Evolutionary conservation across 2,329 filamentous ascomycete genomes (phyloP).

Genomic region (Paecilomyces formosus): DNA sequence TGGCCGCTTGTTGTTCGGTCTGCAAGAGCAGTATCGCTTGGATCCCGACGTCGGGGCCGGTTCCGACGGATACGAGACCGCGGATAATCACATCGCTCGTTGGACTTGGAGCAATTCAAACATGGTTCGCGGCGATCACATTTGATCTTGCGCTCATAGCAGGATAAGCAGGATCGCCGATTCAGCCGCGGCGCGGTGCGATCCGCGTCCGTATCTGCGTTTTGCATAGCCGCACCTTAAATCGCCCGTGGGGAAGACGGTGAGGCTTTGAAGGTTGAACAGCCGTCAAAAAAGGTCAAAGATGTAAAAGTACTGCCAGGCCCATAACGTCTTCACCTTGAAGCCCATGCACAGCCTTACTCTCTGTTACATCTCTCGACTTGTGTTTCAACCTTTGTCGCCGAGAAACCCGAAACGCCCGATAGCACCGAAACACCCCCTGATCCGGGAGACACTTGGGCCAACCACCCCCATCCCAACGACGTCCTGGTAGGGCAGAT

Average conservation of each 20-base stretch:
- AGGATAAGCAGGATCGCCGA: background rate
- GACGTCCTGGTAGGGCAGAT: background rate
- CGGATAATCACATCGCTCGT: background rate
- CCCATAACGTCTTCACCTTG: background rate
- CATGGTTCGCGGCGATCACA: background rate
- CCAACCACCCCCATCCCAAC: background rate
- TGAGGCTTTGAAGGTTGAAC: background rate
- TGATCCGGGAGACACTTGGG: background rate
- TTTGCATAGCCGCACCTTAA: background rate
- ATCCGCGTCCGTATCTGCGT: background rate
- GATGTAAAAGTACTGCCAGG: background rate
- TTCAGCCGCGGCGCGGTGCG: background rate
- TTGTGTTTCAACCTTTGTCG: background rate
- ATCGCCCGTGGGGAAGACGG: background rate
- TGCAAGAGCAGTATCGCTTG: background rate
- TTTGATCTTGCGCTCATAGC: background rate
- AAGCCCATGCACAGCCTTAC: background rate
- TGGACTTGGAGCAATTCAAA: background rate
- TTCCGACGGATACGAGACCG: background rate
- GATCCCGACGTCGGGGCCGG: background rate
- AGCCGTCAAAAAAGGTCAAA: background rate
- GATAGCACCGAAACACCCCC: background rate
- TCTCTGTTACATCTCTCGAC: background rate
- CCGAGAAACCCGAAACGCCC: background rate
- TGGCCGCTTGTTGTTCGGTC: background rate